phyloP scores from a whole-genome alignment of 768 basidiomycete genomes.

The Hygrophoropsis aurantiaca region DNA sequence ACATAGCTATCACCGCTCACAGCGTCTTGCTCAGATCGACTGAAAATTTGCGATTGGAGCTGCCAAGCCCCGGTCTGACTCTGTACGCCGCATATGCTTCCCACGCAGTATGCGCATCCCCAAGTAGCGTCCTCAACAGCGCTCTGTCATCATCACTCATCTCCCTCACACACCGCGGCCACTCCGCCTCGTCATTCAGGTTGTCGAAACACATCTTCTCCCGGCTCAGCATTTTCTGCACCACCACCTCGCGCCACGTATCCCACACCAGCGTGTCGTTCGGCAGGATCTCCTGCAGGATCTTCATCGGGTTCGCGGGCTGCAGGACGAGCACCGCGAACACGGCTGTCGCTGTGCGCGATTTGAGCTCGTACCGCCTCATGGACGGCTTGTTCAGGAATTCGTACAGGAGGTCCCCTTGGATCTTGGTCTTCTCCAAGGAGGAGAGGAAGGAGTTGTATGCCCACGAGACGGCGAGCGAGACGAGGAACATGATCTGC shows the following conservation, averaged over 20 bases:
- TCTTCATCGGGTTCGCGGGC: conserved; percentile 4
- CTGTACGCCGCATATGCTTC: not conserved
- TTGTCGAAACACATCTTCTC: not conserved
- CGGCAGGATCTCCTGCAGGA: conserved; percentile 20
- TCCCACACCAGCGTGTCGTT: conserved; percentile 24
- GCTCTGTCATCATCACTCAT: not conserved
- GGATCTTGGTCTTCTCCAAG: conserved; percentile 35
- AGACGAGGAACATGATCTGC: conserved; percentile 32
- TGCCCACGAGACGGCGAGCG: conserved; percentile 32
- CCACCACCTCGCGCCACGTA: conserved; percentile 22
- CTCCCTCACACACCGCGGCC: not conserved
- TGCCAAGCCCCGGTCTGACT: too few species aligned
- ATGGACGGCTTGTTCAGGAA: conserved; percentile 13
- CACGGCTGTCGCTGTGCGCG: conserved; percentile 21
- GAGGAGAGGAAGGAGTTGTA: conserved; percentile 37
- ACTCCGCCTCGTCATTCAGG: conserved; percentile 9
- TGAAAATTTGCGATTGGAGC: too few species aligned
- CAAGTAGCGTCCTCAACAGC: not conserved
- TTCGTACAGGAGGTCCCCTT: conserved; percentile 15
- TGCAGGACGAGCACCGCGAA: conserved; percentile 22
- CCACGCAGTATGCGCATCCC: not conserved
- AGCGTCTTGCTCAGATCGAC: too few species aligned
- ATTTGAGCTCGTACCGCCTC: conserved; percentile 20
- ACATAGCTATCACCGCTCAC: too few species aligned
- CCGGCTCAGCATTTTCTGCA: conserved; percentile 14